These are phyloP conservation scores for Pseudopithomyces chartarum DNA, from an alignment of 2,329 filamentous ascomycete species.

Conservation along the genomic window DNA sequence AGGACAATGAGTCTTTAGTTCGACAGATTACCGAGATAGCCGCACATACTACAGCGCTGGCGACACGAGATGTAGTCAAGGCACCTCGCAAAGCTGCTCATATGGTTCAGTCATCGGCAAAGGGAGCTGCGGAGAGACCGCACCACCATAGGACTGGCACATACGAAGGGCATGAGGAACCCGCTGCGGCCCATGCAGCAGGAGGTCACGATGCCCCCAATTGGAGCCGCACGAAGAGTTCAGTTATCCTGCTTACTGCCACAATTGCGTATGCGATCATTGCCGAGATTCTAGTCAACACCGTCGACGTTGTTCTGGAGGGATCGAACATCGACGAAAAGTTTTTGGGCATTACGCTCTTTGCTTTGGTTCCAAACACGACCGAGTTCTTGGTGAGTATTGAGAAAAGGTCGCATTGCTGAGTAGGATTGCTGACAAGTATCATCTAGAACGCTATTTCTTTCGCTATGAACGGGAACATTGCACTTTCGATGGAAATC, in stretches of 20 bases:
- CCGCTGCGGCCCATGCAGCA: slow-evolving; percentile 51
- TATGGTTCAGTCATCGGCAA: slow-evolving; percentile 41
- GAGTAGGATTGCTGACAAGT: slow-evolving; percentile 2
- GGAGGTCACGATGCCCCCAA: slow-evolving; percentile 95
- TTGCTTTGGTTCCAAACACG: slow-evolving; percentile 95
- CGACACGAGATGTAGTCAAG: slow-evolving; percentile 74
- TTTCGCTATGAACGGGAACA: slow-evolving; percentile 99
- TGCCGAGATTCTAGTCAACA: slow-evolving; percentile 95
- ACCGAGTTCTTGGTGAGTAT: slow-evolving; percentile 87
- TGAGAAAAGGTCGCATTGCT: background rate
- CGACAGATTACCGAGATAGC: slow-evolving; percentile 93
- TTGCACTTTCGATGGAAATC: slow-evolving; percentile 98
- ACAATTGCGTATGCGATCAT: slow-evolving; percentile 95
- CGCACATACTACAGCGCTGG: slow-evolving; percentile 85
- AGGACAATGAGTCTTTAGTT: slow-evolving; percentile 79
- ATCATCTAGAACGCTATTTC: slow-evolving; percentile 86
- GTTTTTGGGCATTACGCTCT: slow-evolving; percentile 94
- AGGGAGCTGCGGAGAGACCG: slow-evolving; percentile 46
- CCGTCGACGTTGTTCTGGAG: slow-evolving; percentile 92
- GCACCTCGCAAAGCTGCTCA: slow-evolving; percentile 57
- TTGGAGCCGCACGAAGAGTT: slow-evolving; percentile 91
- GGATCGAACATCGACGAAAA: slow-evolving; percentile 94
- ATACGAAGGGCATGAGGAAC: slow-evolving; percentile 51
- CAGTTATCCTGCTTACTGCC: slow-evolving; percentile 84
- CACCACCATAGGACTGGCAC: slow-evolving; percentile 45